Base-by-base conservation (phyloP, 495 filamentous ascomycete genomes). In the Penicilliopsis zonata region DNA sequence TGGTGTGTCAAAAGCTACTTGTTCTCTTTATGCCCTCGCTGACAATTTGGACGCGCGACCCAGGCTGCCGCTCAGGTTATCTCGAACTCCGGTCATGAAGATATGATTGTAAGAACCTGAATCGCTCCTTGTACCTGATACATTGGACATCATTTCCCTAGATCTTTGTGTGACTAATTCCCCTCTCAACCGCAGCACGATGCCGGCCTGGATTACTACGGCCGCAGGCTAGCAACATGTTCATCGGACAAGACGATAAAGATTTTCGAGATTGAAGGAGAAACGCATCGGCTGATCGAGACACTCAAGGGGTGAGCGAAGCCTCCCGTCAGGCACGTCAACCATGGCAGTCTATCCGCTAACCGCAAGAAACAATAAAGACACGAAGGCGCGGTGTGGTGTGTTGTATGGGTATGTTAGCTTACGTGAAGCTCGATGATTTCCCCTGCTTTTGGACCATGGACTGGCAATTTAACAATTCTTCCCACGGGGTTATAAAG, bases 91-190 rank as follows among this genome's bases (percentile, higher is more conserved):
- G 80, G 83, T 51, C 90, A 98, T 62, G 92, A 96, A 78, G 88
- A 94, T 56, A 96, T 98, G 87, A 95, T 98, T 69, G 88, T 96
- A 84, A n/a, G n/a, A n/a, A n/a, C n/a, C n/a, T n/a, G n/a, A n/a
- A n/a, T n/a, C n/a, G n/a, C n/a, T n/a, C n/a, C n/a, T n/a, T 52
- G 85, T 76, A 44, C 17, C 34, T 34, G 37, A 12, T 27, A 13
- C 4, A 27, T 27, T 13, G 21, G 21, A 10, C 25, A 27, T 12
- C 10, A 27, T 27, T 12, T 5, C 25, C 14, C 6, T 16, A 21
- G 6, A 12, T 2, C 3, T n/a, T 3, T 9, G 25, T 10, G 28
- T 18, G 27, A 20, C 28, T 34, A 28, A 42, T 31, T 13, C 0
- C 6, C 21, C 27, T 6, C 16, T 10, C 32, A 9, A 5, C 24